Evolutionary conservation across 106 monocot species (phyloP), one percentile per base, ranked within the genome.

Genomic region (Dioscorea alata): DNA sequence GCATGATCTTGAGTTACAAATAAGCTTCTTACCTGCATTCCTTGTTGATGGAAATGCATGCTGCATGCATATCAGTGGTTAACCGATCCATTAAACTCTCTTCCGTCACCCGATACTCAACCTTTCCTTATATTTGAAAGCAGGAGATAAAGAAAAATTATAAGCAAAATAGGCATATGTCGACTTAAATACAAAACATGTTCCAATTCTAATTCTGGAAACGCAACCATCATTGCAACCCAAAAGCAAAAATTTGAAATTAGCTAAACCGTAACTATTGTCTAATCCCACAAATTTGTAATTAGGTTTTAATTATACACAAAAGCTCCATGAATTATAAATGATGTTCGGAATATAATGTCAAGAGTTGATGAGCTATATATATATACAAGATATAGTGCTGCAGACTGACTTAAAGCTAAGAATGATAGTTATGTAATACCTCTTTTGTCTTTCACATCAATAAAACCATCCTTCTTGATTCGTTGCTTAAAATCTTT

Each of bases 391-490:
- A 54, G 13, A 4, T 13, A 19, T 54, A 24, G 28, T 6, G 13
- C 22, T 24, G 15, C 12, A 35, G 13, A 33, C 18, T 24, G 14
- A 9, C 64, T 32, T 64, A 13, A 32, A 33, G 9, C 16, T 4
- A 64, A 15, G 33, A 13, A 25, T 33, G 2, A 35, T 33, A 16
- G 34, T 16, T 20, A 60, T 32, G 13, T 18, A 24, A 15, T 52
- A 85, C 94, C 94, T 75, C 50, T 73, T 79, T 60, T 90, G 50
- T 88, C 76, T 75, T 75, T 90, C 33, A 94, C 81, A 69, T 94
- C 90, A 73, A 94, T 83, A 65, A 76, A 96, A 13, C 95, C 95
- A 78, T 96, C 79, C 80, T 63, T n/a, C n/a, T n/a, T 82, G 31
- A 90, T 85, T 75, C 73, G 81, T 59, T 85, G 66, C 72, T 90